phyloP scores from a whole-genome alignment of 345 rosid genomes.

The Eucalyptus coolabah region DNA sequence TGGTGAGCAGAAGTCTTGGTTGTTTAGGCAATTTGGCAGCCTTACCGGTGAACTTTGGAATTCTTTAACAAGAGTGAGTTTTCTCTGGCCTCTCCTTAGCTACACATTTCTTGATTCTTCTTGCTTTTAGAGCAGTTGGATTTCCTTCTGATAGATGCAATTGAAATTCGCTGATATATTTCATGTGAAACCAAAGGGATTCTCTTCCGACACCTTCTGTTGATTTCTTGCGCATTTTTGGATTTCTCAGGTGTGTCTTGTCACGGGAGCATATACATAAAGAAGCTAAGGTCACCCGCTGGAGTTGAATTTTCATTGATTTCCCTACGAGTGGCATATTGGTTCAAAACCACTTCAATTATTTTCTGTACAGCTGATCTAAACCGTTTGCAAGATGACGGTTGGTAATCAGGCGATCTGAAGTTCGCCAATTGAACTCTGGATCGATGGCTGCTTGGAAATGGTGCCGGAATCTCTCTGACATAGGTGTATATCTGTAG shows the following conservation, averaged over 20 bases:
- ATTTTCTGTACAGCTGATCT: background rate
- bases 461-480: background rate
- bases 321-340: background rate
- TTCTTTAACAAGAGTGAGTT: background rate
- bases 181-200: background rate
- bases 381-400: background rate
- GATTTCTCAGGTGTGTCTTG: background rate
- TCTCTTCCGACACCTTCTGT: background rate
- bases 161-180: background rate
- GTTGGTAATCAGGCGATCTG: background rate
- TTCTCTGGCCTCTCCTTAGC: background rate
- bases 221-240: background rate
- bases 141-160: background rate
- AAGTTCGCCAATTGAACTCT: background rate
- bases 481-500: background rate
- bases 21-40: background rate
- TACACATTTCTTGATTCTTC: background rate
- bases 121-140: background rate
- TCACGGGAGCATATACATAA: background rate
- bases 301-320: background rate
- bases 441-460: background rate
- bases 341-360: background rate
- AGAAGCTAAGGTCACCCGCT: background rate
- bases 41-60: background rate
- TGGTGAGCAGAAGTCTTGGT: background rate